These are phyloP conservation scores for Puccinia coronata DNA, from an alignment of 1,284 basidiomycete genomes.

Conservation along the genomic window DNA sequence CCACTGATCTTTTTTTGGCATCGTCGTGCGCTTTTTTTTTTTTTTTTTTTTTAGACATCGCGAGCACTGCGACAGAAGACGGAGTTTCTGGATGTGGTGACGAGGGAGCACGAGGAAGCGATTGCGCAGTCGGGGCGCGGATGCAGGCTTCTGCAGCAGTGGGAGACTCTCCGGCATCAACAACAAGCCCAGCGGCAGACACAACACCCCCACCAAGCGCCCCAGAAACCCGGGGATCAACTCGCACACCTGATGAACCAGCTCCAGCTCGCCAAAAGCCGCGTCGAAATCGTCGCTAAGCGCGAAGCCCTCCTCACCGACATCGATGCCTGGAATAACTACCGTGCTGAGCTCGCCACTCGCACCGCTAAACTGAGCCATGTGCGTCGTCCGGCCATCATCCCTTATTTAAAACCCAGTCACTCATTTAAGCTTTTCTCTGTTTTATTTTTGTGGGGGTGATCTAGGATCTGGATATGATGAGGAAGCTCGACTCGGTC, in stretches of 20 bases:
- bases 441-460: not conserved
- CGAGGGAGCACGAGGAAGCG: conserved; percentile 20
- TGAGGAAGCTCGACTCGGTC: conserved; percentile 22
- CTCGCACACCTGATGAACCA: conserved; percentile 29
- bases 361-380: conserved; percentile 30
- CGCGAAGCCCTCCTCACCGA: conserved; percentile 19
- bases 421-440: not conserved
- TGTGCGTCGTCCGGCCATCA: conserved; percentile 15
- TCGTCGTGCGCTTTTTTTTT: not conserved
- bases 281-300: conserved; percentile 39
- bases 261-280: conserved; percentile 35
- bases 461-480: conserved; percentile 43
- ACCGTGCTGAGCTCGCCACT: not conserved
- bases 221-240: conserved; percentile 19
- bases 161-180: conserved; percentile 7
- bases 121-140: not conserved
- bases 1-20: no score
- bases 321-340: conserved; percentile 26
- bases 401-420: not conserved
- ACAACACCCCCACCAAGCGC: not conserved
- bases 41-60: conserved; percentile 5
- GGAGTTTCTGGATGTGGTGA: conserved; percentile 26
- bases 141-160: conserved; percentile 25
- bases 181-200: conserved; percentile 9
- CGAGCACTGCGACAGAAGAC: conserved; percentile 35